phyloP scores from a whole-genome alignment of 1,284 basidiomycete genomes.

The Exsudoporus floridanus region DNA sequence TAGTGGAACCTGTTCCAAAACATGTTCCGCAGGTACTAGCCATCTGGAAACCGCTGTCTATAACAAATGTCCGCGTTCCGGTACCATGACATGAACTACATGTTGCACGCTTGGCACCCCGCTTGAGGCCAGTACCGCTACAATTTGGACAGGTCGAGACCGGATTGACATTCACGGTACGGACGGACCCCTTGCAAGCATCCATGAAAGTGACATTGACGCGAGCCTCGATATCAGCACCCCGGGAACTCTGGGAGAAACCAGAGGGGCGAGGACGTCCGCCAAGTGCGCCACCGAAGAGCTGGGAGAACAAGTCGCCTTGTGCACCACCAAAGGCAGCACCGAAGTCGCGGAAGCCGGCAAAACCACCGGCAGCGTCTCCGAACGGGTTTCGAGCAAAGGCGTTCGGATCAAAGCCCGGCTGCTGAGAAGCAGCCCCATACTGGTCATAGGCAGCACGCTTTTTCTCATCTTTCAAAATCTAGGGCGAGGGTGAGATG shows the following conservation, averaged over 20 bases:
- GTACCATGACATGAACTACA: slow-evolving; percentile 86
- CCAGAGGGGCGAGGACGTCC: slow-evolving; percentile 49
- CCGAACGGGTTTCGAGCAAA: slow-evolving; percentile 52
- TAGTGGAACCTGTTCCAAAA: slow-evolving; percentile 78
- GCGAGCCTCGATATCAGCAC: slow-evolving; percentile 83
- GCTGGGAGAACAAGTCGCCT: slow-evolving; percentile 81
- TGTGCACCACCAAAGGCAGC: slow-evolving; percentile 62
- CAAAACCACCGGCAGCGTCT: slow-evolving; percentile 59
- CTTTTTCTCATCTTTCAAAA: slow-evolving; percentile 92
- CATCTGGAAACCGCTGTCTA: slow-evolving; percentile 97
- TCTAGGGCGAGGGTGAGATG: slow-evolving; percentile 47
- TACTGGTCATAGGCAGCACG: slow-evolving; percentile 92
- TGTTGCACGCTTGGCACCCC: slow-evolving; percentile 80
- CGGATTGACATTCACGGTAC: slow-evolving; percentile 77
- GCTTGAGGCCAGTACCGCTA: slow-evolving; percentile 83
- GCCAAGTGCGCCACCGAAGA: slow-evolving; percentile 74
- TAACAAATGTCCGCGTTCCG: slow-evolving; percentile 87
- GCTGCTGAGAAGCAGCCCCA: slow-evolving; percentile 91
- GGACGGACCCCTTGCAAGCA: slow-evolving; percentile 86
- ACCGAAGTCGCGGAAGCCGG: slow-evolving; percentile 68
- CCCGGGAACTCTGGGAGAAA: slow-evolving; percentile 57
- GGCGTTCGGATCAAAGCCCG: slow-evolving; percentile 89
- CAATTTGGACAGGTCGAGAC: slow-evolving; percentile 86
- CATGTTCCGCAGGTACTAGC: slow-evolving; percentile 88
- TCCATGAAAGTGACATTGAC: slow-evolving; percentile 88